Evolutionary conservation across 768 basidiomycete genomes (phyloP).

Genomic region (Rhodotorula babjevae): DNA sequence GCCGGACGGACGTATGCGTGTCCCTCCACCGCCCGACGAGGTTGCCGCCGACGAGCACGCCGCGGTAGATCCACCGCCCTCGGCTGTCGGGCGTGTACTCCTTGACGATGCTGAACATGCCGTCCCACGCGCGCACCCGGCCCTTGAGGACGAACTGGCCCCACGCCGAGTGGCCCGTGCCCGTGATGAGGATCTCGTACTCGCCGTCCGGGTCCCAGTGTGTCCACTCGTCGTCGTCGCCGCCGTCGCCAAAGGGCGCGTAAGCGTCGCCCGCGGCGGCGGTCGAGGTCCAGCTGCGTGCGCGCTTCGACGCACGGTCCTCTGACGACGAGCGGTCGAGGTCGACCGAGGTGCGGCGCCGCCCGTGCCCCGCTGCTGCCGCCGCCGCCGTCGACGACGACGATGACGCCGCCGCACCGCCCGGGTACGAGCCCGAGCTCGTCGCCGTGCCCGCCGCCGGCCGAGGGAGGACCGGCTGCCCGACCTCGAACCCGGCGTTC

Average conservation of each 20-base stretch:
- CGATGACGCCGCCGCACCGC: background rate
- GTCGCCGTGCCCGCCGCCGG: background rate
- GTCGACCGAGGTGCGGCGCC: background rate
- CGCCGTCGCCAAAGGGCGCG: background rate
- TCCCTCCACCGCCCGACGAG: slow-evolving; percentile 84
- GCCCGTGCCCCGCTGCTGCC: background rate
- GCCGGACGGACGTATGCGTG: slow-evolving; percentile 18
- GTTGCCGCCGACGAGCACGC: slow-evolving; percentile 66
- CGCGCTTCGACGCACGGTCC: slow-evolving; percentile 13
- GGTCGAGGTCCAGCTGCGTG: slow-evolving; percentile 11
- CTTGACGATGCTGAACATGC: slow-evolving; percentile 73
- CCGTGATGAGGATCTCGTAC: slow-evolving; percentile 41
- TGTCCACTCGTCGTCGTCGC: slow-evolving; percentile 11
- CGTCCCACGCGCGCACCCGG: slow-evolving; percentile 73
- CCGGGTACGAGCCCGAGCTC: background rate
- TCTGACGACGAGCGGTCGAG: background rate
- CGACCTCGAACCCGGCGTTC: slow-evolving; percentile 43
- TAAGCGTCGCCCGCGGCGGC: background rate
- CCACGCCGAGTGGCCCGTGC: slow-evolving; percentile 76
- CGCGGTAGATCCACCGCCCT: slow-evolving; percentile 80
- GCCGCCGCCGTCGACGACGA: no score
- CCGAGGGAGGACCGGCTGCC: background rate
- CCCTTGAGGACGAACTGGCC: slow-evolving; percentile 77
- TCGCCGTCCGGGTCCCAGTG: slow-evolving; percentile 30
- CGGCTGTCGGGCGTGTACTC: slow-evolving; percentile 58